Conservation (phyloP, 148 eudicot species). For the Dysphania ambrosioides region DNA sequence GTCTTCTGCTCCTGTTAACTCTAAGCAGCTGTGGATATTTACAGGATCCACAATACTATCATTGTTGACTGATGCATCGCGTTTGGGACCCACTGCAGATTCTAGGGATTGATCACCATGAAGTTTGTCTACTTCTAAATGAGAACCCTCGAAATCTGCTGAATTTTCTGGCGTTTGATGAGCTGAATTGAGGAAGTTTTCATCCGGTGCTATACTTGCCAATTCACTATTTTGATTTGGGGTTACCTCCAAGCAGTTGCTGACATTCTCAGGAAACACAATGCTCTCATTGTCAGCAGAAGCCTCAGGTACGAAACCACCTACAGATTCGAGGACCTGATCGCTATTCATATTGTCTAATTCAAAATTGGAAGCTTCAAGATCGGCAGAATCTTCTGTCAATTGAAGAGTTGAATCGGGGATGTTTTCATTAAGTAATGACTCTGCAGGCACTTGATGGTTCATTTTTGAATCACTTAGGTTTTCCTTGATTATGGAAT, state of each 20-base stretch:
- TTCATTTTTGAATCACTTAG: slow-evolving; percentile 19
- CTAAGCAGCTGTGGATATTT: slow-evolving; percentile 7
- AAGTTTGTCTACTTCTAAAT: slow-evolving; percentile 22
- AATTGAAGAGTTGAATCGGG: slow-evolving; percentile 15
- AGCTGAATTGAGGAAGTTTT: slow-evolving; percentile 11
- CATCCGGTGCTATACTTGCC: slow-evolving; percentile 5
- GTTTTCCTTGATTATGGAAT: slow-evolving; percentile 3
- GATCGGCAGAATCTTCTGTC: slow-evolving; percentile 15
- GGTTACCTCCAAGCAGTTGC: slow-evolving; percentile 7
- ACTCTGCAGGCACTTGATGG: slow-evolving; percentile 1
- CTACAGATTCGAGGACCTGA: slow-evolving; percentile 10
- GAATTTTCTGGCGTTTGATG: slow-evolving; percentile 17
- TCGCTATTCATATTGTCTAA: slow-evolving; percentile 16
- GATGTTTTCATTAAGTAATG: slow-evolving; percentile 3
- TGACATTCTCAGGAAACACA: slow-evolving; percentile 15
- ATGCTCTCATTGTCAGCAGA: slow-evolving; percentile 14
- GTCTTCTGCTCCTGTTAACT: slow-evolving; percentile 7
- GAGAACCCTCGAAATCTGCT: slow-evolving; percentile 16
- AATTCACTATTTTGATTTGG: slow-evolving; percentile 3
- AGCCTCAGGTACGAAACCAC: slow-evolving; percentile 8
- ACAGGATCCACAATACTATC: slow-evolving; percentile 14
- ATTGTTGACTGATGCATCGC: neutral
- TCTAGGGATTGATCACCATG: slow-evolving; percentile 12
- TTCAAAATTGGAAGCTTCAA: slow-evolving; percentile 21
- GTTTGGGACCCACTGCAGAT: neutral